phyloP scores from a whole-genome alignment of 2,329 filamentous ascomycete genomes.

The Fusarium sp. region DNA sequence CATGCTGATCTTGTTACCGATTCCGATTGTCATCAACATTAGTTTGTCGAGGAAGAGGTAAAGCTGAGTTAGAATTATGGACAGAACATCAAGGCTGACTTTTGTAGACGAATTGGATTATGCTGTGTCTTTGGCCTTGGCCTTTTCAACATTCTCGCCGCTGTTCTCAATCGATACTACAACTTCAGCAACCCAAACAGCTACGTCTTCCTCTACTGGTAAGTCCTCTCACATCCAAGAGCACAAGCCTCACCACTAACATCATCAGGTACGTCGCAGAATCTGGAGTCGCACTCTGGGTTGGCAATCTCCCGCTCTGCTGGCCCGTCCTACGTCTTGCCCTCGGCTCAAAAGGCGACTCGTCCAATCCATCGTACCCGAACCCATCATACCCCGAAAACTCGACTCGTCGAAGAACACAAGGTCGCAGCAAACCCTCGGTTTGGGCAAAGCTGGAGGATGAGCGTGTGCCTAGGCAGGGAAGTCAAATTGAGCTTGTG shows the following conservation, averaged over 20 bases:
- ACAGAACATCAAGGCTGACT: too few relatives aligned
- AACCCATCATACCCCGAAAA: constrained; percentile 35
- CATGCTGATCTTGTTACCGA: constrained; percentile 57
- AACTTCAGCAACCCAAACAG: constrained; percentile 68
- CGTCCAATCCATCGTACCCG: constrained; percentile 42
- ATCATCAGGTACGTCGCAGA: constrained; percentile 61
- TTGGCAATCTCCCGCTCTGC: constrained; percentile 69
- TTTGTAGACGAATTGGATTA: constrained; percentile 56
- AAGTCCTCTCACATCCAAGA: not conserved
- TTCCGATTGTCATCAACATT: constrained; percentile 57
- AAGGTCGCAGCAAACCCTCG: constrained; percentile 36
- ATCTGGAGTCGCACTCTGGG: constrained; percentile 67
- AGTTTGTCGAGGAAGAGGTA: constrained; percentile 50
- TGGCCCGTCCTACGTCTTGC: constrained; percentile 66
- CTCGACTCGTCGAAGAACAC: constrained; percentile 35
- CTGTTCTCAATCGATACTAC: constrained; percentile 70
- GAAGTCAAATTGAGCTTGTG: constrained; percentile 49
- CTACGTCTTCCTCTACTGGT: constrained; percentile 66
- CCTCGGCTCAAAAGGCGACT: constrained; percentile 38
- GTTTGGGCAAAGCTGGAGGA: constrained; percentile 49
- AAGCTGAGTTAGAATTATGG: too few relatives aligned
- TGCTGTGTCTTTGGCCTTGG: constrained; percentile 67
- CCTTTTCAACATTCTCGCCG: constrained; percentile 65
- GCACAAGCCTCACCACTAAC: not conserved
- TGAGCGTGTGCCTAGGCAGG: constrained; percentile 40